Evolutionary conservation across 306 rosid species (phyloP), one percentile per base, ranked within the genome.

Genomic region (Vicia sativa): DNA sequence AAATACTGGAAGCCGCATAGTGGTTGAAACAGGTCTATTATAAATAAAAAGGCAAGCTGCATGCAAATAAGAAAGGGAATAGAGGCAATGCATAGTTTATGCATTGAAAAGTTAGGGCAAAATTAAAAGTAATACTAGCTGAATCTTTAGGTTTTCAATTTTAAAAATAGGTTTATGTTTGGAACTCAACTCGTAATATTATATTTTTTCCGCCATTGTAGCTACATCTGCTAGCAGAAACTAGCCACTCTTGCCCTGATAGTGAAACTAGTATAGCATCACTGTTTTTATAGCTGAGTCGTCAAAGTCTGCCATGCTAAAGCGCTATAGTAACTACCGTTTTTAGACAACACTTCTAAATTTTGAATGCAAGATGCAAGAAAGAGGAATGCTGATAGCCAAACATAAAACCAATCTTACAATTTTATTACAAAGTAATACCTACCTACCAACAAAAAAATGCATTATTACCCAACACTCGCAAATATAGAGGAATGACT

Each of bases 341-440:
- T 14, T 6, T 55, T 45, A 0, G 18, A 46, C 53, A 46, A 46
- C 48, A 45, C 21, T 45, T 45, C 10, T 6, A 15, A 46, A 67
- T 21, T 56, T 71, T 14, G 37, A 53, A 44, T 21, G 42, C 70
- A 72, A 50, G 54, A 57, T 50, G 53, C 21, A 16, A 16, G 35
- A 25, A 16, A 7, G 28, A 44, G 68, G 39, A 59, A 62, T 63
- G 70, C 55, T 53, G 6, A 58, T 42, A 68, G 43, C 74, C 50
- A 66, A 77, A 37, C 50, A 65, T 25, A 61, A 70, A 38, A 38
- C 72, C 67, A 65, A 44, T 53, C 64, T 71, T 59, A 75, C 55
- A 44, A 35, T 52, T 68, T 37, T 59, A 44, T 71, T 71, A 48
- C 37, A 53, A 59, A 52, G 37, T 12, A 38, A 59, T 15, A 78